These are phyloP conservation scores for Rhipidocladum racemiflorum DNA, from an alignment of 176 grass and related monocot species.

Conservation along the genomic window DNA sequence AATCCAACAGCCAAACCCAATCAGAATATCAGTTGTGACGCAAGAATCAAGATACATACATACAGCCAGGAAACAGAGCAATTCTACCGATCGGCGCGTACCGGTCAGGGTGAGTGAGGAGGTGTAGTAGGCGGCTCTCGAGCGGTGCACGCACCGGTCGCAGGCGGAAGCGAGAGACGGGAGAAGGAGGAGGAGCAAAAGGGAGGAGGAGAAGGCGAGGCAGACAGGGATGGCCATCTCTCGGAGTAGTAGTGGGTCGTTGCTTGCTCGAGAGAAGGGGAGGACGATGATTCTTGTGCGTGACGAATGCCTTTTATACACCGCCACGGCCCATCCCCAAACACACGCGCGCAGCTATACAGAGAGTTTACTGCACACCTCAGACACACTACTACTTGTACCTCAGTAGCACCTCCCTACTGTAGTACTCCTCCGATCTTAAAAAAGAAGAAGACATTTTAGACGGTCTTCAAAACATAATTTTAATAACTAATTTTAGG, in stretches of 20 bases:
- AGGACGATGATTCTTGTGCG: conserved; percentile 5
- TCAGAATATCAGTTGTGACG: not conserved
- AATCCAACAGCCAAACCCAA: not conserved
- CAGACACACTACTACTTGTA: not conserved
- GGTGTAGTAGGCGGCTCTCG: conserved; percentile 50
- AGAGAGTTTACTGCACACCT: not conserved
- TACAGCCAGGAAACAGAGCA: not conserved
- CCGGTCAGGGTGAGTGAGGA: conserved; percentile 56
- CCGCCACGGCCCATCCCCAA: not conserved
- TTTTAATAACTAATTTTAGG: no score
- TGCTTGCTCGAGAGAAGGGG: not conserved
- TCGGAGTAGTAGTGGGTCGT: not conserved
- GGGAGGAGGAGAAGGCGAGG: not conserved
- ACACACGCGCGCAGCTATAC: not conserved
- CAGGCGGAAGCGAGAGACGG: conserved; percentile 47
- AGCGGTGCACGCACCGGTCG: conserved; percentile 64
- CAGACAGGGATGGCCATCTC: conserved; percentile 39
- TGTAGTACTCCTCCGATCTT: no score
- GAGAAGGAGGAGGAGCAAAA: conserved; percentile 17
- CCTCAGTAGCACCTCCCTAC: not conserved
- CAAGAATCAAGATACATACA: not conserved
- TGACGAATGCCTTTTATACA: conserved; percentile 50
- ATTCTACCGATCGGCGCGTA: not conserved
- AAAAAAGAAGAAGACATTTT: no score
- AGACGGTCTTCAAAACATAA: no score